phyloP scores from a whole-genome alignment of 129 eudicot genomes.

The Artemisia argyi region DNA sequence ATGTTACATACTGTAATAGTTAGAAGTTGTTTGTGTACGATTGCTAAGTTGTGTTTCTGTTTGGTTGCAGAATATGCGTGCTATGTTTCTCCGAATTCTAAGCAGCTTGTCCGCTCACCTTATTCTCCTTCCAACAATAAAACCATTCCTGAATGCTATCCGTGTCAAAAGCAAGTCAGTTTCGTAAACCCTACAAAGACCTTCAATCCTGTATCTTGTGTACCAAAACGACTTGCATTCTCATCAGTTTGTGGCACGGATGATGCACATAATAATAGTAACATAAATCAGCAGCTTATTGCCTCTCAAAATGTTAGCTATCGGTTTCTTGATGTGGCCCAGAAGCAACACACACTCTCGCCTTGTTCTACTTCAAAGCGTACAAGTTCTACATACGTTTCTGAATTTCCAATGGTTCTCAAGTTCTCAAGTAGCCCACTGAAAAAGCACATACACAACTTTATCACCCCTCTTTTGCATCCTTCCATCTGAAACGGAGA shows the following conservation, averaged over 20 bases:
- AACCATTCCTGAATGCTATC: conserved; percentile 16
- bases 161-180: background rate
- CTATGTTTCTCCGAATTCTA: conserved; percentile 19
- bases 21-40: background rate
- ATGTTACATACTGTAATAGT: background rate
- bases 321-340: conserved; percentile 1
- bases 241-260: background rate
- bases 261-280: conserved; percentile 16
- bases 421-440: too few species aligned
- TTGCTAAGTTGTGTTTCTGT: conserved; percentile 17
- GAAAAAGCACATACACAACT: too few species aligned
- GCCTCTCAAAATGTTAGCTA: conserved; percentile 18
- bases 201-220: background rate
- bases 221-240: conserved; percentile 28
- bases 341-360: conserved; percentile 9
- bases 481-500: too few species aligned
- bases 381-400: background rate
- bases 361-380: conserved; percentile 20
- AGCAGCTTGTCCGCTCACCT: conserved; percentile 17
- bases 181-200: conserved; percentile 12
- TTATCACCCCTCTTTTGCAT: too few species aligned
- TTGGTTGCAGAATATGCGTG: conserved; percentile 19
- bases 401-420: conserved; percentile 6
- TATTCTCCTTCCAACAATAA: conserved; percentile 1
- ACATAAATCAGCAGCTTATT: background rate